These are phyloP conservation scores for Trametes polyzona DNA, from an alignment of 1,284 basidiomycete genomes.

Conservation along the genomic window DNA sequence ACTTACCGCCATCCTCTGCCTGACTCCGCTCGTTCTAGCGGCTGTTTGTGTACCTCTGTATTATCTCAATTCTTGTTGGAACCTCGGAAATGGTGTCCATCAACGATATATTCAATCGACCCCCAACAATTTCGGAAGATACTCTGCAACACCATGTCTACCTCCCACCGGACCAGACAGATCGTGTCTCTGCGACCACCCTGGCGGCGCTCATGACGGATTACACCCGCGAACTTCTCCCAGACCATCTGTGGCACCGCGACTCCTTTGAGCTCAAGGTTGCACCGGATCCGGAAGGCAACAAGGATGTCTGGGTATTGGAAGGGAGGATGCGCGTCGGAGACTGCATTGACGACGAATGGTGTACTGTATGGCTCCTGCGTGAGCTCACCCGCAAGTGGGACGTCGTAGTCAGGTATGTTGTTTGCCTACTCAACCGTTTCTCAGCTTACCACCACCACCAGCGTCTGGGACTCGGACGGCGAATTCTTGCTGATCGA, in stretches of 20 bases:
- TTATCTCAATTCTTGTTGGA: background rate
- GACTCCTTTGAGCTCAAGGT: slow-evolving; percentile 86
- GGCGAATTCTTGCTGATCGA: slow-evolving; percentile 98
- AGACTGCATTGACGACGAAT: slow-evolving; percentile 95
- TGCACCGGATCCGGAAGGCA: slow-evolving; percentile 47
- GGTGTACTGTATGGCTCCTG: slow-evolving; percentile 90
- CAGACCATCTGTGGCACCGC: slow-evolving; percentile 85
- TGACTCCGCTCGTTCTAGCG: background rate
- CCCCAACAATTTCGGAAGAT: slow-evolving; percentile 83
- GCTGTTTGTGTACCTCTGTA: background rate
- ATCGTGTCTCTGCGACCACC: slow-evolving; percentile 65
- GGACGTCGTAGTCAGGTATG: slow-evolving; percentile 78
- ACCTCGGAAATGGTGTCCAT: slow-evolving; percentile 18
- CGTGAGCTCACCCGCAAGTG: slow-evolving; percentile 75
- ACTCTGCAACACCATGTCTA: slow-evolving; percentile 79
- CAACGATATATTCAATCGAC: slow-evolving; percentile 66
- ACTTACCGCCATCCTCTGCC: no score
- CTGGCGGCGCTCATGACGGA: slow-evolving; percentile 71
- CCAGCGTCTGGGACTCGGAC: slow-evolving; percentile 85
- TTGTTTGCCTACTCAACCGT: slow-evolving; percentile 11
- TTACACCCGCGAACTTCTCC: slow-evolving; percentile 62
- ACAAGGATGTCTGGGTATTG: slow-evolving; percentile 51
- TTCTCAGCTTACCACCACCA: slow-evolving; percentile 9
- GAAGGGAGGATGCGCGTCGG: slow-evolving; percentile 87
- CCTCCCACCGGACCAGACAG: slow-evolving; percentile 52